Percentiles rank a stretch among this genome's conserved stretches.
These are phyloP conservation scores for Gastrolobium villosum DNA, from an alignment of 306 rosid species.

Conservation along the genomic window DNA sequence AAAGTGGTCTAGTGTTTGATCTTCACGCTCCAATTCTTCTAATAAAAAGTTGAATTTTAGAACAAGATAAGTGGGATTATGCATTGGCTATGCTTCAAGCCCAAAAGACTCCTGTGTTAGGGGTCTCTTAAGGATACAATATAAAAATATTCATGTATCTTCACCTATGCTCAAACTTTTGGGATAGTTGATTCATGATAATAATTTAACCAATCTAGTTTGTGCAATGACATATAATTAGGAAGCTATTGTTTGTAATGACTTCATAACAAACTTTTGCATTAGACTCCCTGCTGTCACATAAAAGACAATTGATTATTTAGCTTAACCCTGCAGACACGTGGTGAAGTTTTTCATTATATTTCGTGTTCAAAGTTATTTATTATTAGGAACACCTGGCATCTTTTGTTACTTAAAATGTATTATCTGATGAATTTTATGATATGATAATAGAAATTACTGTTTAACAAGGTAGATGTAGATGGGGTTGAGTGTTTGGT, in stretches of 20 bases:
- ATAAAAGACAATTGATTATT: background rate
- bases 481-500: background rate
- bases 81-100: too few species aligned
- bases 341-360: conserved; percentile 2
- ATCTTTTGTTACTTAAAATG: conserved; percentile 5
- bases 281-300: conserved; percentile 3
- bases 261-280: background rate
- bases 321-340: background rate
- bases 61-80: too few species aligned
- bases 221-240: background rate
- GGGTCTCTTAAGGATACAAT: too few species aligned
- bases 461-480: background rate
- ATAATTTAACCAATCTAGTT: background rate
- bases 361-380: conserved; percentile 23
- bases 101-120: too few species aligned
- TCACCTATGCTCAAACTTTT: too few species aligned
- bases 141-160: too few species aligned
- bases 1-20: too few species aligned
- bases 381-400: conserved; percentile 10
- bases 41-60: too few species aligned
- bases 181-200: too few species aligned
- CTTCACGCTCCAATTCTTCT: too few species aligned
- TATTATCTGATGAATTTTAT: conserved; percentile 30
- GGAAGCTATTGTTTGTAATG: background rate
- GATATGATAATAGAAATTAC: background rate